phyloP scores from a whole-genome alignment of 495 filamentous ascomycete species.

The Barbatosphaeria neglecta region DNA sequence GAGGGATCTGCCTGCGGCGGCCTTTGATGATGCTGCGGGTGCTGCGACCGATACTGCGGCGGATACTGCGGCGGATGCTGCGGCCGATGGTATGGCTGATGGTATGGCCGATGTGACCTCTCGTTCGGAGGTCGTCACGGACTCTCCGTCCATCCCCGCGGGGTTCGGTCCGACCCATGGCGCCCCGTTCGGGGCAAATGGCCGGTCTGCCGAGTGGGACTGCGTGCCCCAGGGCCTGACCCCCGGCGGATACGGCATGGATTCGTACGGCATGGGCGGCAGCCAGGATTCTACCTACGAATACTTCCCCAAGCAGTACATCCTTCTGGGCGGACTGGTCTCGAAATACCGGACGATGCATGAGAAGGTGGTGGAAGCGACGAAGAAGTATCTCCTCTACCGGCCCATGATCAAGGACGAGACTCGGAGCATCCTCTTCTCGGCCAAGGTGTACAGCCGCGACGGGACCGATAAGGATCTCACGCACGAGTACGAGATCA shows the following conservation, averaged over 20 bases:
- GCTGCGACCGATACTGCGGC: no score
- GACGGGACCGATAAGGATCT: constrained; percentile 27
- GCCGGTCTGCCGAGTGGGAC: constrained; percentile 22
- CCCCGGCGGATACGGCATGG: constrained; percentile 18
- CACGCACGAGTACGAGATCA: constrained; percentile 45
- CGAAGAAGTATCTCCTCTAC: constrained; percentile 69
- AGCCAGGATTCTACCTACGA: constrained; percentile 89
- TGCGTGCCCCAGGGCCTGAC: constrained; percentile 45
- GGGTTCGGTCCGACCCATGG: not conserved
- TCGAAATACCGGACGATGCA: constrained; percentile 80
- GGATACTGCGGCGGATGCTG: no score
- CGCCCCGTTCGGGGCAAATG: constrained; percentile 6
- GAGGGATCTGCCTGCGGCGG: no score
- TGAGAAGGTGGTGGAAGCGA: constrained; percentile 53
- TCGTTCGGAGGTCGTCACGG: not conserved
- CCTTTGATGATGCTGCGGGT: no score
- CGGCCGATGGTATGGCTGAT: no score
- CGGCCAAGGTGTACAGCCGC: constrained; percentile 33
- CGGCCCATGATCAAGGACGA: constrained; percentile 70
- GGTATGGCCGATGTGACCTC: no score
- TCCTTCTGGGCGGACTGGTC: constrained; percentile 71
- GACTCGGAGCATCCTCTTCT: constrained; percentile 61
- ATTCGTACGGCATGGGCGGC: constrained; percentile 54
- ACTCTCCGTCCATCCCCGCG: no score
- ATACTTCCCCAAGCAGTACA: constrained; percentile 76